A percentile compares a stretch with the other conserved stretches of the same genome.
Conservation (phyloP, 768 basidiomycete genomes). For the Cystofilobasidium ferigula region DNA sequence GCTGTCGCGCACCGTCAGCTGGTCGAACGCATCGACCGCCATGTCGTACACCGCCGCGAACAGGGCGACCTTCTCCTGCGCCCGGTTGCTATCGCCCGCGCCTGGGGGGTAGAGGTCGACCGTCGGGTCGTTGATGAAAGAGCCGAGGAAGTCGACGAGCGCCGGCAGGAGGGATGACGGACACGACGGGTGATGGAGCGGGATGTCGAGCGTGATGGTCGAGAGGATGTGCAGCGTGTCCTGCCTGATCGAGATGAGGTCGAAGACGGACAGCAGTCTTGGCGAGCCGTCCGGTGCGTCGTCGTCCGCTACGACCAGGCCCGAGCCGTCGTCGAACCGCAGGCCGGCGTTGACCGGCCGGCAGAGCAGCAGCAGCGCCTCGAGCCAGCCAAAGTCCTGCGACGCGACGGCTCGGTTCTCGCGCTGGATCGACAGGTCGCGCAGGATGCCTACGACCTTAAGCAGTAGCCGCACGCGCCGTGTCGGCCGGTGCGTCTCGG, state of each 20-base stretch:
- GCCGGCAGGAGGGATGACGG: constrained; percentile 42
- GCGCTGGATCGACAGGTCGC: constrained; percentile 58
- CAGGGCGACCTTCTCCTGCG: constrained; percentile 38
- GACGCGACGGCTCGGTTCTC: constrained; percentile 4
- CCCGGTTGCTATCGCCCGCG: constrained; percentile 38
- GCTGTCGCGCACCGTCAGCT: constrained; percentile 59
- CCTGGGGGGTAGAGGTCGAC: constrained; percentile 47
- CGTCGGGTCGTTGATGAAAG: constrained; percentile 59
- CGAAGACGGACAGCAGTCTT: constrained; percentile 56
- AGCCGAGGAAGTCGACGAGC: constrained; percentile 57
- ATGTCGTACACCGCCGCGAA: constrained; percentile 48
- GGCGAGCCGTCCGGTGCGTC: constrained; percentile 40
- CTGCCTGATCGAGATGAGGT: constrained; percentile 61
- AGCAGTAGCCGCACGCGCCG: constrained; percentile 43
- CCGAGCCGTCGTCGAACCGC: background rate
- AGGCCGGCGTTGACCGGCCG: constrained; percentile 15
- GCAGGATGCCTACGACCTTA: constrained; percentile 63
- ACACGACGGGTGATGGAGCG: constrained; percentile 43
- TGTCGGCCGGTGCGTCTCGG: background rate
- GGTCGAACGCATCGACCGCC: constrained; percentile 77
- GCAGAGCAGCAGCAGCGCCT: constrained; percentile 9
- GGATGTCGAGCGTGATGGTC: constrained; percentile 49
- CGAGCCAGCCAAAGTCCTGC: background rate
- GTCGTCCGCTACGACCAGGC: background rate
- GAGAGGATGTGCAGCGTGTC: constrained; percentile 62